These are phyloP conservation scores for Kluyveromyces marxianus DNA, from an alignment of 1,139 yeast genomes.

Conservation along the genomic window DNA sequence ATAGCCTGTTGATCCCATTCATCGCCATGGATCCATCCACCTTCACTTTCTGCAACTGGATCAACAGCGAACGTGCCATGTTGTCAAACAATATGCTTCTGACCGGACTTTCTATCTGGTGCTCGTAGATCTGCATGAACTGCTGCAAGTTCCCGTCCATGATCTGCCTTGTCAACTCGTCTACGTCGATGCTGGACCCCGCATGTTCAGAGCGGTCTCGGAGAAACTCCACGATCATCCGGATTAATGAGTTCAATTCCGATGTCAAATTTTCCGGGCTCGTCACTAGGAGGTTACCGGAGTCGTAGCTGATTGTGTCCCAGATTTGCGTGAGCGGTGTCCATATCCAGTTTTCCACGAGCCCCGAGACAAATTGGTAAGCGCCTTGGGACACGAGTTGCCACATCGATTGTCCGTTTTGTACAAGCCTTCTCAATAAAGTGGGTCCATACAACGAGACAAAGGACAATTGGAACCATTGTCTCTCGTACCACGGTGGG, in stretches of 20 bases:
- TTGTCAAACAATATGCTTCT: conserved; percentile 58
- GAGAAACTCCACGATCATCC: conserved; percentile 65
- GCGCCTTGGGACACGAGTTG: background rate
- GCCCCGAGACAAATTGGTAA: conserved; percentile 52
- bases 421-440: background rate
- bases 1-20: conserved; percentile 79
- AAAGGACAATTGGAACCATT: conserved; percentile 5
- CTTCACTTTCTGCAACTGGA: conserved; percentile 89
- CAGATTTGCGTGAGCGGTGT: conserved; percentile 70
- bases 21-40: conserved; percentile 91
- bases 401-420: conserved; percentile 5
- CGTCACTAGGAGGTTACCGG: conserved; percentile 44
- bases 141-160: conserved; percentile 69
- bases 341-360: conserved; percentile 75
- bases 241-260: conserved; percentile 70
- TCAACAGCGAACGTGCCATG: conserved; percentile 66
- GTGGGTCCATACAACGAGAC: background rate
- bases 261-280: conserved; percentile 55
- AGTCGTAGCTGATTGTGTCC: conserved; percentile 73
- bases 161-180: conserved; percentile 35
- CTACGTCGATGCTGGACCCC: conserved; percentile 10
- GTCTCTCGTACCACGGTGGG: conserved; percentile 5
- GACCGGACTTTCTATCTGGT: conserved; percentile 64
- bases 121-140: conserved; percentile 74
- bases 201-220: conserved; percentile 1